Percentiles rank a stretch among this genome's conserved stretches.
phyloP scores from a whole-genome alignment of 202 grass and related monocot species.

The Panicum hallii region DNA sequence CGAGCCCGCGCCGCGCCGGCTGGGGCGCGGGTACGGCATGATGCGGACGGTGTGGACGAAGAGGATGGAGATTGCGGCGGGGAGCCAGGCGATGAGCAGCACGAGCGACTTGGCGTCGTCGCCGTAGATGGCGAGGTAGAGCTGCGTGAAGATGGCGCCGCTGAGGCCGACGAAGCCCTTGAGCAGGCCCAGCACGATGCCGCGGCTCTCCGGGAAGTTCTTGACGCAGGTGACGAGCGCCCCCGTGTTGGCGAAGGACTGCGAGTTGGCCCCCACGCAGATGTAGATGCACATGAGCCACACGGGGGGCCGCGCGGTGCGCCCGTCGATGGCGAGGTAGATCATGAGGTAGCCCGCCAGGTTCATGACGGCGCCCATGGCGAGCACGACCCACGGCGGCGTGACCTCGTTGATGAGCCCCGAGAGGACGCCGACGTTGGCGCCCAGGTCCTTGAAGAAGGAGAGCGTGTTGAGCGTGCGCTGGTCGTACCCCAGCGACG shows the following conservation, averaged over 20 bases:
- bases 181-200: constrained; percentile 84
- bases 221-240: constrained; percentile 93
- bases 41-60: constrained; percentile 95
- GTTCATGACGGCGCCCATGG: constrained; percentile 84
- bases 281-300: constrained; percentile 99
- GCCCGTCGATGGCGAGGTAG: constrained; percentile 81
- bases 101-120: constrained; percentile 86
- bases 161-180: constrained; percentile 94
- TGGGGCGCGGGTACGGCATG: constrained; percentile 64
- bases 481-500: constrained; percentile 83
- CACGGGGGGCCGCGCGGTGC: constrained; percentile 53
- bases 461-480: constrained; percentile 86
- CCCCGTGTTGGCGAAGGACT: constrained; percentile 94
- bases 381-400: constrained; percentile 86
- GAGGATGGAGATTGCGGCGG: constrained; percentile 79
- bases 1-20: not conserved
- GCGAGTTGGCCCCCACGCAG: constrained; percentile 89
- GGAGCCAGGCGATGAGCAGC: constrained; percentile 88
- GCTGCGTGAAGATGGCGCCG: constrained; percentile 87
- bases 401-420: constrained; percentile 91
- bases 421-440: constrained; percentile 77
- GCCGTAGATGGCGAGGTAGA: constrained; percentile 87
- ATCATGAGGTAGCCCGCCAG: constrained; percentile 91
- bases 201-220: constrained; percentile 91
- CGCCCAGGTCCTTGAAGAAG: constrained; percentile 97